Conservation (phyloP, 2,329 filamentous ascomycete species). For the Trichoderma sp. region DNA sequence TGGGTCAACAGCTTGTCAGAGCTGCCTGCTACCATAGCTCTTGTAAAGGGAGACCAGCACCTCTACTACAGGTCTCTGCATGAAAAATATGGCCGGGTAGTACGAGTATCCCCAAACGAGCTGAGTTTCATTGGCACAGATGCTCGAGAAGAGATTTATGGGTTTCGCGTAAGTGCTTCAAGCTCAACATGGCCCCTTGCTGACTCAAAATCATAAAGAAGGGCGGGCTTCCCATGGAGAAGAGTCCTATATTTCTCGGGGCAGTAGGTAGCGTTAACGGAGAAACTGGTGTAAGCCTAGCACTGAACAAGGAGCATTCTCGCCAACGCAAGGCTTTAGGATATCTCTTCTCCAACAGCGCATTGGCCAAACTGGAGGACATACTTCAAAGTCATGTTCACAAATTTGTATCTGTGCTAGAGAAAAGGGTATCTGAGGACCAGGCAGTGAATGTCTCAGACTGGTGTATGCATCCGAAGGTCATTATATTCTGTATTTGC, state of each 20-base stretch:
- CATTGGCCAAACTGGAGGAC: neutral
- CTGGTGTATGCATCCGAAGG: neutral
- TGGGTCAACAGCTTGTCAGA: neutral
- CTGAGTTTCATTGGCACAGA: neutral
- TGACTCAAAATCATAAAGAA: neutral
- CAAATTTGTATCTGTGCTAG: neutral
- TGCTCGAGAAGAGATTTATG: neutral
- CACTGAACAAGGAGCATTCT: neutral
- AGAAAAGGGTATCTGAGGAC: neutral
- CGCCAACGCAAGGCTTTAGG: neutral
- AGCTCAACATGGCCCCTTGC: neutral
- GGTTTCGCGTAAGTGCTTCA: neutral
- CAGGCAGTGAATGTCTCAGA: neutral
- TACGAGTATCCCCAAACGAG: neutral
- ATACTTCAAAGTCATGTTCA: neutral
- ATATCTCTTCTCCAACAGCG: neutral
- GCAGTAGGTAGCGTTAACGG: neutral
- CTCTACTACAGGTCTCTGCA: neutral
- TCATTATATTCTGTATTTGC: neutral
- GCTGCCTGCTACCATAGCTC: neutral
- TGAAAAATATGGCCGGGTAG: neutral
- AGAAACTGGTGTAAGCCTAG: neutral
- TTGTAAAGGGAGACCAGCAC: neutral
- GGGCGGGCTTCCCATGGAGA: neutral
- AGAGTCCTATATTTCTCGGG: neutral